A percentile compares a stretch with the other conserved stretches of the same genome.
phyloP scores from a whole-genome alignment of 108 stramenopile genomes.

The Schizochytrium sp. region DNA sequence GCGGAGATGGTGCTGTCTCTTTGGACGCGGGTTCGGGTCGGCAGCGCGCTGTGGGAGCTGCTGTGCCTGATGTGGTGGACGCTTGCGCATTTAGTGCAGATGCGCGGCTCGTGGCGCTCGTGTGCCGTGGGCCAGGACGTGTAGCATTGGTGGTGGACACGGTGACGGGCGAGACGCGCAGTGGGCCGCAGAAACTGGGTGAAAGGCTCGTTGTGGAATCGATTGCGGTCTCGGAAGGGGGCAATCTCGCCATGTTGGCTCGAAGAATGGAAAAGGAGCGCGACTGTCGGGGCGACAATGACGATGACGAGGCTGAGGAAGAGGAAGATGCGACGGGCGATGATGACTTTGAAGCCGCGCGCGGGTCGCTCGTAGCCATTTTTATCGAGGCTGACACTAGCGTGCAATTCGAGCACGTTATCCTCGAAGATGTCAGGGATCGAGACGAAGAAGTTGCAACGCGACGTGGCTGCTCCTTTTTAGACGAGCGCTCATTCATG shows the following conservation, averaged over 20 bases:
- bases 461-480: not conserved
- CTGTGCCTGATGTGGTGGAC: not conserved
- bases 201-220: not conserved
- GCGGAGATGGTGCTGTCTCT: not conserved
- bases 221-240: not conserved
- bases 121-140: not conserved
- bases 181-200: not conserved
- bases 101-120: not conserved
- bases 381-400: not conserved
- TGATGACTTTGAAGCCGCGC: not conserved
- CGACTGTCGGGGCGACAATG: too few species aligned
- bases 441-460: not conserved
- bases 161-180: not conserved
- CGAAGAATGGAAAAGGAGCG: not conserved
- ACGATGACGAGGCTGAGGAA: not conserved
- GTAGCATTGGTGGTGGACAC: not conserved
- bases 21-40: not conserved
- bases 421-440: not conserved
- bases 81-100: not conserved
- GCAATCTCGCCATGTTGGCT: not conserved
- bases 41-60: not conserved
- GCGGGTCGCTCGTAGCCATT: not conserved
- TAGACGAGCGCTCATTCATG: not conserved
- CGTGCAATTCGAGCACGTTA: not conserved
- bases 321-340: not conserved